phyloP scores from a whole-genome alignment of 192 early-diverging fungal species.

The Coemansia furcata region DNA sequence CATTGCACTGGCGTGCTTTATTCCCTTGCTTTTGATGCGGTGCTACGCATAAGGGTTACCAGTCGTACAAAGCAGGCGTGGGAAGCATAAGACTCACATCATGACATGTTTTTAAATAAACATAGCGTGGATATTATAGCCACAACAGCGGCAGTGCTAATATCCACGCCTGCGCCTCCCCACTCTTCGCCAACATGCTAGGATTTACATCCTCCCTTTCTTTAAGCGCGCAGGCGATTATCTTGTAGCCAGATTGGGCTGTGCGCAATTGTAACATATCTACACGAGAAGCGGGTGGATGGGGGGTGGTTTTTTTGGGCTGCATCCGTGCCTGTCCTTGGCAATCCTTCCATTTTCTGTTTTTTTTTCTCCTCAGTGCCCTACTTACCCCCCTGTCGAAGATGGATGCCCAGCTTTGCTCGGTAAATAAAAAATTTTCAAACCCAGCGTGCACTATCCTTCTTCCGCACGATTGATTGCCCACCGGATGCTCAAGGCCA shows the following conservation, averaged over 20 bases:
- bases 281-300: neutral
- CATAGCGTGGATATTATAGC: neutral
- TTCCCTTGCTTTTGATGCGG: neutral
- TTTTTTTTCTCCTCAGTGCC: neutral
- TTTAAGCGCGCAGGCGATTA: neutral
- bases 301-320: neutral
- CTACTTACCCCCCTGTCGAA: neutral
- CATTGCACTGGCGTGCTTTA: neutral
- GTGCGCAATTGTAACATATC: neutral
- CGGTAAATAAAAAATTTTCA: slow-evolving; percentile 7
- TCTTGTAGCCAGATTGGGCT: slow-evolving; percentile 7
- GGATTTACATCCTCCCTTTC: neutral
- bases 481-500: neutral
- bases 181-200: neutral
- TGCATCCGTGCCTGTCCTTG: neutral
- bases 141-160: neutral
- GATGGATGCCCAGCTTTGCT: neutral
- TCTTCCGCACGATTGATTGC: neutral
- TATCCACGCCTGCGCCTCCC: slow-evolving; percentile 7
- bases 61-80: neutral
- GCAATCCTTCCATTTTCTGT: neutral
- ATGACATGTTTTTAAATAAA: neutral
- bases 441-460: neutral
- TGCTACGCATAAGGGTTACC: neutral
- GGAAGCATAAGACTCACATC: neutral